Evolutionary conservation across 2,329 filamentous ascomycete genomes (phyloP), one percentile per base, ranked within the genome.

Genomic region (Saccharata proteae): DNA sequence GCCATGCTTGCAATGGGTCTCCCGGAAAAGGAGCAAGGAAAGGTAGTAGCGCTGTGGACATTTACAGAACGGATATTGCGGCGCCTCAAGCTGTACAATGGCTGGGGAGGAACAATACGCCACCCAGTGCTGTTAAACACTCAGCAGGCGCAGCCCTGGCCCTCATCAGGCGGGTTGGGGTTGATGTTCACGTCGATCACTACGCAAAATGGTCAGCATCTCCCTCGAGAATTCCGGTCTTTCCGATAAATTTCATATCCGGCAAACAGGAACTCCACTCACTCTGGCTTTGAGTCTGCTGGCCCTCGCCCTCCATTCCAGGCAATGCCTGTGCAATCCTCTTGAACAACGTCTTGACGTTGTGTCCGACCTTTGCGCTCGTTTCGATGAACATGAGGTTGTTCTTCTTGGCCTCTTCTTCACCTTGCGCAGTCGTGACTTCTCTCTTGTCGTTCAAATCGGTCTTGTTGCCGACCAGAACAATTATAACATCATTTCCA

Each of bases 351-450:
- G 80, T 82, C 70, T 98, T 98, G 46, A 98, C 92, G 54, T 98
- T 98, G 61, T 96, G 85, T 23, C 92, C 86, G 9, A 93, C 70
- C 69, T 98, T 98, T 33, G 90, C 90, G 57, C 85, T 94, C 33
- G 90, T 98, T 69, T 98, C 90, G 47, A 98, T 90, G 52, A 98
- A 98, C 82, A 98, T 94, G 44, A 94, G 66, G 43, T 90, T 90
- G 59, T 93, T 88, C 68, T 88, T 88, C 72, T 93, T 93, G 25
- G 88, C 88, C 63, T 98, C 90, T 48, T 96, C 90, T 59, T 98
- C 90, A 38, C 90, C 90, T 59, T 96, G 86, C 52, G 82, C 78
- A 20, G 85, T 92, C 24, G 88, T 98, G 38, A 98, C 90, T 61
- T 98, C 88, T 34, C 90, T 75, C 71, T 94, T 96, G 59, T 98